Conservation (phyloP, 1,284 basidiomycete genomes). For the Sporisorium graminicola region DNA sequence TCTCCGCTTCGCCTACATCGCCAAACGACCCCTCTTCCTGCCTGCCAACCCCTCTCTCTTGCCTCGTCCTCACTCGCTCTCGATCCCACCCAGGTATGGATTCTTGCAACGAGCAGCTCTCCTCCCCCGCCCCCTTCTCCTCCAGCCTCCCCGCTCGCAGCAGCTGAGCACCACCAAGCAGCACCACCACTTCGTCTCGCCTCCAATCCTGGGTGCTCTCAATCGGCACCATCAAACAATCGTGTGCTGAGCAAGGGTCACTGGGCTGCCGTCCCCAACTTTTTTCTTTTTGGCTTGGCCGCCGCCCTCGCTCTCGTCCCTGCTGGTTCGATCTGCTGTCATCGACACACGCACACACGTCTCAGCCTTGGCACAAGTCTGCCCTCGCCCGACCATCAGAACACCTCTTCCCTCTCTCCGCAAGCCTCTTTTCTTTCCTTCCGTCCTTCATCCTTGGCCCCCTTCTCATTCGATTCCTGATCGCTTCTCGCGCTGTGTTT, state of each 20-base stretch:
- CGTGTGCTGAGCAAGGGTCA: not conserved
- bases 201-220: slow-evolving; percentile 3
- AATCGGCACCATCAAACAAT: not conserved
- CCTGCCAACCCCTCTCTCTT: not conserved
- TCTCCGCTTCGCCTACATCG: slow-evolving; percentile 9
- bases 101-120: not conserved
- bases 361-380: not conserved
- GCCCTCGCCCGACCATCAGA: slow-evolving; percentile 1
- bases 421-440: not conserved
- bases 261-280: not conserved
- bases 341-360: not conserved
- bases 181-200: not conserved
- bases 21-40: not conserved
- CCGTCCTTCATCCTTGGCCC: slow-evolving; percentile 11
- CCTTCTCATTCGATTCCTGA: slow-evolving; percentile 6
- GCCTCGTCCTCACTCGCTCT: not conserved
- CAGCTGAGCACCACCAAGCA: not conserved
- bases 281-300: slow-evolving; percentile 2
- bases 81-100: slow-evolving; percentile 1
- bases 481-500: slow-evolving; percentile 22
- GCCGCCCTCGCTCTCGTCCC: not conserved
- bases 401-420: not conserved
- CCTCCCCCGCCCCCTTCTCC: not conserved
- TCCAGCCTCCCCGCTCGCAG: not conserved
- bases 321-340: not conserved